Conservation (phyloP, 352 stramenopile genomes). For the Globisporangium viniferum region DNA sequence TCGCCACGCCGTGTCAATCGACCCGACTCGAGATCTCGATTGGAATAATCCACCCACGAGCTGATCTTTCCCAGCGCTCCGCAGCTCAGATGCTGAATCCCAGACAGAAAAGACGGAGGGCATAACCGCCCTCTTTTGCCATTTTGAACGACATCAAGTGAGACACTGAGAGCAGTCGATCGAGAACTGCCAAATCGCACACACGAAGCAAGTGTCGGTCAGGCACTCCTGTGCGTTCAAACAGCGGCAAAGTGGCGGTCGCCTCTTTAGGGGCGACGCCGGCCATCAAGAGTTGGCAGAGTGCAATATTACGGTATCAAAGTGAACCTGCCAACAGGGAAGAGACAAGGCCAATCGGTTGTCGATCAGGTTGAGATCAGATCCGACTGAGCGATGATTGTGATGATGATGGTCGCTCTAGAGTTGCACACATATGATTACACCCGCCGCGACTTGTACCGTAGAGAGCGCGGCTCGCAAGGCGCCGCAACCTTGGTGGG, state of each 20-base stretch:
- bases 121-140: too few relatives aligned
- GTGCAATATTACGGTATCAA: background rate
- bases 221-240: too few relatives aligned
- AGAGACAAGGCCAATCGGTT: too few relatives aligned
- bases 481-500: background rate
- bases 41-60: background rate
- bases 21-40: background rate
- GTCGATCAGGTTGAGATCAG: background rate
- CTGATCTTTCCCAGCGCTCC: background rate
- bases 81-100: background rate
- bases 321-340: background rate
- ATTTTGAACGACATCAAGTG: too few relatives aligned
- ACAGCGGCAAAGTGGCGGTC: background rate
- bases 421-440: background rate
- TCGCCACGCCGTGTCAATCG: background rate
- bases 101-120: background rate
- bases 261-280: background rate
- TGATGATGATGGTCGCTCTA: background rate
- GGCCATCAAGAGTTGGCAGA: background rate
- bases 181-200: too few relatives aligned
- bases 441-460: background rate
- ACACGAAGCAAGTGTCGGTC: too few relatives aligned
- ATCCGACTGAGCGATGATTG: background rate
- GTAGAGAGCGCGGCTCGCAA: background rate
- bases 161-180: too few relatives aligned